Evolutionary conservation across 148 eudicot species (phyloP), one percentile per base, ranked within the genome.

Genomic region (Oxyria digyna): DNA sequence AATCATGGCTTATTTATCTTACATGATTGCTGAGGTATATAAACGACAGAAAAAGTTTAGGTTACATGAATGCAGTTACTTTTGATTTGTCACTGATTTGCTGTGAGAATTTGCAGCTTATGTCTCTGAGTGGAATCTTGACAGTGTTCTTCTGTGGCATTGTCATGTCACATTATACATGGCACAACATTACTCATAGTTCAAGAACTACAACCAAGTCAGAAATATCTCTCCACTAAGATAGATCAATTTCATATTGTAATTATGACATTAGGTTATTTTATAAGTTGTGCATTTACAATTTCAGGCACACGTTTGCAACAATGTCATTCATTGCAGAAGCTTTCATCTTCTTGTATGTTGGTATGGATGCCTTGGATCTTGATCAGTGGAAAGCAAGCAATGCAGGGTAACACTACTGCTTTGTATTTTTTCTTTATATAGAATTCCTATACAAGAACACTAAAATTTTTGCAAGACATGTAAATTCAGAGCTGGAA

Each of bases 321-420:
- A 82, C 97, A 57, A 77, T 87, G 67, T 90, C 97, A 24, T 90
- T 90, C 79, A 85, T 90, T 73, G 78, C 91, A 38, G 97, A 87
- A 79, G 87, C 86, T 37, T 90, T 90, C 78, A 90, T 90, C 77
- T 90, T 90, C 68, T 77, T 90, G 70, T 90, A 90, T 72, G 97
- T 90, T 69, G 97, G 97, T 48, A 90, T 90, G 94, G 97, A 90
- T 81, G 82, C 97, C 57, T 77, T 90, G 43, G 97, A 90, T 80
- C 76, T 87, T 71, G 88, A 85, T 80, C 86, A 90, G 71, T 90
- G 97, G 97, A 85, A 54, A 79, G 80, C 77, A 48, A 87, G 89
- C 75, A 73, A 68, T 41, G 73, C 86, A 65, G 87, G 92, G 96
- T 89, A 79, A 72, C 0, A 32, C 20, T 12, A 13, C 3, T 12